Evolutionary conservation across 345 rosid species (phyloP).

Genomic region (Camelina sativa): DNA sequence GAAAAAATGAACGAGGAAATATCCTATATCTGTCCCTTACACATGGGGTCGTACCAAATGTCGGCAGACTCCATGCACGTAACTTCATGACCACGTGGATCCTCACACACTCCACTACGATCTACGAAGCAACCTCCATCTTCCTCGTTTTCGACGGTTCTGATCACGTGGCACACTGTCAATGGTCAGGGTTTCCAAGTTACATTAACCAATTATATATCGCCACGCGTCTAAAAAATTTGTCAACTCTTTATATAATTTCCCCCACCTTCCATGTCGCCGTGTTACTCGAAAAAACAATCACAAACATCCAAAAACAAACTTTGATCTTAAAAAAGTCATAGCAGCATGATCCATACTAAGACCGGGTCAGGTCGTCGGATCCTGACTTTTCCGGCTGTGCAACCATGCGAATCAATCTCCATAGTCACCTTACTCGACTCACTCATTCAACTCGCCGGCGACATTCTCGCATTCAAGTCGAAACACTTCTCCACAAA

Average conservation of each 20-base stretch:
- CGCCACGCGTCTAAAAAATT: conserved; percentile 24
- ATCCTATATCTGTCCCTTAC: neutral
- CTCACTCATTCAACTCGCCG: conserved; percentile 58
- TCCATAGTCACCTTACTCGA: conserved; percentile 58
- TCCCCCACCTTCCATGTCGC: neutral
- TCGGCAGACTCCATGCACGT: conserved; percentile 50
- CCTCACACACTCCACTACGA: conserved; percentile 22
- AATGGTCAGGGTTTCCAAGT: conserved; percentile 40
- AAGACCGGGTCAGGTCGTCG: conserved; percentile 52
- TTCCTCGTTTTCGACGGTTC: conserved; percentile 27
- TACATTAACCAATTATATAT: neutral
- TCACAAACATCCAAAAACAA: conserved; percentile 25
- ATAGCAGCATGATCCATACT: conserved; percentile 20
- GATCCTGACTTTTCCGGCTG: conserved; percentile 71
- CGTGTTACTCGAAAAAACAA: conserved; percentile 3
- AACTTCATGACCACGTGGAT: conserved; percentile 47
- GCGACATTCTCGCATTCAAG: conserved; percentile 50
- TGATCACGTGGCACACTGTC: conserved; percentile 33
- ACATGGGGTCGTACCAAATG: conserved; percentile 43
- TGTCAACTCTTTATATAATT: conserved; percentile 26
- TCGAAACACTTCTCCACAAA: conserved; percentile 58
- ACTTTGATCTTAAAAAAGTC: conserved; percentile 19
- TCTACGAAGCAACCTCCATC: conserved; percentile 39
- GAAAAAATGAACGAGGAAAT: conserved; percentile 21
- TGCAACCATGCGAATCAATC: conserved; percentile 66